Base-by-base conservation (phyloP, 2,329 filamentous ascomycete genomes). In the Xylaria digitata region DNA sequence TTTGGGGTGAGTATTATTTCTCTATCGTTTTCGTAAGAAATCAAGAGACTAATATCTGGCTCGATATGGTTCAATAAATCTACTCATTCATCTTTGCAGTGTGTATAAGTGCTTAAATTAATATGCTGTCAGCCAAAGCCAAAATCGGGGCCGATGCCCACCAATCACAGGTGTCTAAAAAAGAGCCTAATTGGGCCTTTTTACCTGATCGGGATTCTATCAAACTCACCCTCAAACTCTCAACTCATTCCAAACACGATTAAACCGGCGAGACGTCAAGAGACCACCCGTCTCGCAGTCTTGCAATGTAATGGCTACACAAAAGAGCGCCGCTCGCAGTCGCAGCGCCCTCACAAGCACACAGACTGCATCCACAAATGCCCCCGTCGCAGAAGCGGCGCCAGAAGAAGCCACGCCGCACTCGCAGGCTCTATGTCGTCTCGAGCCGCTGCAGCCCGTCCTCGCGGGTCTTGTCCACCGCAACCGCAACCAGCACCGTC, bases 401-500 rank as follows among this genome's bases (percentile, higher is more conserved):
- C 11, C 42, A 19, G 34, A 34, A 30, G 43, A 61, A 48, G 17
- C 13, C 45, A 49, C 60, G 23, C 63, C 66, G 0, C 72, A 73
- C 57, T 55, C 66, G n/a, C 66, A 56, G 49, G 76, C 75, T 42
- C 73, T 77, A 8, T 66, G 66, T 30, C 60, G 53, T 19, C 71
- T 78, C 45, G 62, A 67, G 64, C 71, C 72, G 13, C 69, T 76
- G 43, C 72, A 66, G 54, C 77, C 86, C 56, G 80, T 94, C 53
- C 87, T 97, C 50, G 84, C 90, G 74, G 86, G 92, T 71, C 87
- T 96, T 74, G 87, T 90, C 79, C 89, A 93, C 77, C 92, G 94
- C 74, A 96, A 97, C 82, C 90, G 90, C 76, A 98, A 97, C 81
- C 95, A 98, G 81, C 95, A 98, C 79, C 89, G 89, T 62, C 84